phyloP scores from a whole-genome alignment of 331 rosid species.

The Quercus tomentella region DNA sequence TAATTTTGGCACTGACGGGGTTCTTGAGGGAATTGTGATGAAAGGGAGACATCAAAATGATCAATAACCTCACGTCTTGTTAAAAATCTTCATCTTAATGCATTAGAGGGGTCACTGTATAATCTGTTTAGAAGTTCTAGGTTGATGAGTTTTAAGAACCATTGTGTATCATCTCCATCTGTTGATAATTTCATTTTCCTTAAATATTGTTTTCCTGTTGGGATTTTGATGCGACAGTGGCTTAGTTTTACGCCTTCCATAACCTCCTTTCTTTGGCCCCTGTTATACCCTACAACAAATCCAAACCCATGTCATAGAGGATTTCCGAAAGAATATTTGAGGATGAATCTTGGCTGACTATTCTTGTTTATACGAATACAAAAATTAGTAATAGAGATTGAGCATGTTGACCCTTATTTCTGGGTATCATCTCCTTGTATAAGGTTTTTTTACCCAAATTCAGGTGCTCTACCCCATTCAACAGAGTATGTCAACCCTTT shows the following conservation, averaged over 20 bases:
- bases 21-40: conserved; percentile 49
- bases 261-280: neutral
- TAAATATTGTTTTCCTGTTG: neutral
- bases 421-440: neutral
- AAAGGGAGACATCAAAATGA: conserved; percentile 22
- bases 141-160: neutral
- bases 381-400: too few relatives aligned
- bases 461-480: neutral
- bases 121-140: conserved; percentile 1
- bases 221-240: neutral
- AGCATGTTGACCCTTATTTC: neutral
- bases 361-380: too few relatives aligned
- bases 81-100: neutral
- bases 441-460: neutral
- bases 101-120: neutral
- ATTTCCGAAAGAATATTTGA: too few relatives aligned
- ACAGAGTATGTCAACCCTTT: neutral
- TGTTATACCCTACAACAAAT: neutral
- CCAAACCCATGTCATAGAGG: neutral
- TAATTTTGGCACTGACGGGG: conserved; percentile 46
- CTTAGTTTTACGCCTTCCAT: neutral
- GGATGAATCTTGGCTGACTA: too few relatives aligned
- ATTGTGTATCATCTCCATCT: neutral
- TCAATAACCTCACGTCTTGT: neutral
- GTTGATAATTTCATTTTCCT: neutral